Conservation (phyloP, 129 eudicot species). For the Pulicaria dysenterica region DNA sequence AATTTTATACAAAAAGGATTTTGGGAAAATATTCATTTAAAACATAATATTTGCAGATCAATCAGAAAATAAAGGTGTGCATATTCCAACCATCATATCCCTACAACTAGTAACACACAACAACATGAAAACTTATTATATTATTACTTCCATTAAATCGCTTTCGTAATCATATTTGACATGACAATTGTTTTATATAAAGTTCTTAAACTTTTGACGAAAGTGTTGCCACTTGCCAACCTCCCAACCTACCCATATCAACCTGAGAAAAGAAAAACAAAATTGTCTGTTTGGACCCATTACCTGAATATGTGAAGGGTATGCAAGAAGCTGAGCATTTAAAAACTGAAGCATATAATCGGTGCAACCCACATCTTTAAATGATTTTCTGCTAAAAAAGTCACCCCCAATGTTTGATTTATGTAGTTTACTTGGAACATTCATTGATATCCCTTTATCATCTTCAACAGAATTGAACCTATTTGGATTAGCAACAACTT, state of each 20-base stretch:
- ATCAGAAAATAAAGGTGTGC: not conserved
- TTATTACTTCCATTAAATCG: not conserved
- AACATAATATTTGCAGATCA: not conserved
- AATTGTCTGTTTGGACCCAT: not conserved
- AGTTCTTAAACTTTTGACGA: not conserved
- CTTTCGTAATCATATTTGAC: not conserved
- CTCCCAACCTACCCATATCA: not conserved
- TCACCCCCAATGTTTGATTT: constrained; percentile 49
- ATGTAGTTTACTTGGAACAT: constrained; percentile 40
- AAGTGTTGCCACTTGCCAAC: not conserved
- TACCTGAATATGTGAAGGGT: constrained; percentile 98
- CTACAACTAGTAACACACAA: not conserved
- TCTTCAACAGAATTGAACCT: constrained; percentile 22
- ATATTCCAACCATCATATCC: not conserved
- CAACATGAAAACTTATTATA: not conserved
- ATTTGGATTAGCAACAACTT: constrained; percentile 27
- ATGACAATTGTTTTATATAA: not conserved
- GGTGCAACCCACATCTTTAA: constrained; percentile 69
- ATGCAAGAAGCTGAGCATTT: constrained; percentile 49
- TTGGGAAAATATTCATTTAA: not conserved
- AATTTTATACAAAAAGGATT: too few species aligned
- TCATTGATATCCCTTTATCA: constrained; percentile 15
- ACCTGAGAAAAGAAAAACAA: not conserved
- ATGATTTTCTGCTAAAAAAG: constrained; percentile 83
- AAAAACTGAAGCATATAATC: constrained; percentile 66